A percentile compares a stretch with the other conserved stretches of the same genome.
Conservation (phyloP, 176 grass and related monocot genomes). For the Carex myosuroides region DNA sequence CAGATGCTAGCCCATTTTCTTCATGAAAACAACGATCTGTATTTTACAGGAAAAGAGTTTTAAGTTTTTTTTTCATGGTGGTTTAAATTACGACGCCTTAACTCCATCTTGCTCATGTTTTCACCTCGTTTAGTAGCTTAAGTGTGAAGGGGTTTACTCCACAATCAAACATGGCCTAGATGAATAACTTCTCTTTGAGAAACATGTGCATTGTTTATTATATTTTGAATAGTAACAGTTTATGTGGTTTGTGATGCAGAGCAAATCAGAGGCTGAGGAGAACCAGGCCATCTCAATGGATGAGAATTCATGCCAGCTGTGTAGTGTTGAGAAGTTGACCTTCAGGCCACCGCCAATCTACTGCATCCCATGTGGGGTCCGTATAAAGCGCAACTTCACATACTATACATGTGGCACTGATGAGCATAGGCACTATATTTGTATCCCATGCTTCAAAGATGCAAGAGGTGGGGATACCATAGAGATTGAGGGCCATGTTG, state of each 20-base stretch:
- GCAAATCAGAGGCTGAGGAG: slow-evolving; percentile 54
- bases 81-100: too few relatives aligned
- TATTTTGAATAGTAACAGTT: slow-evolving; percentile 21
- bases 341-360: slow-evolving; percentile 98
- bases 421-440: slow-evolving; percentile 82
- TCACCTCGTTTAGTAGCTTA: too few relatives aligned
- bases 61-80: slow-evolving; percentile 12
- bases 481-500: slow-evolving; percentile 60
- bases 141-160: too few relatives aligned
- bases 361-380: slow-evolving; percentile 81
- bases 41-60: slow-evolving; percentile 37
- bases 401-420: slow-evolving; percentile 84
- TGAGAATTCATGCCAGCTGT: slow-evolving; percentile 98
- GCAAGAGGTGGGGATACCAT: slow-evolving; percentile 63
- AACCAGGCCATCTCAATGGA: slow-evolving; percentile 87
- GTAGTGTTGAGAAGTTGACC: slow-evolving; percentile 90
- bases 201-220: slow-evolving; percentile 12
- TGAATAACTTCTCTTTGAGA: not conserved
- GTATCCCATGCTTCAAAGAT: slow-evolving; percentile 87
- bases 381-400: slow-evolving; percentile 86
- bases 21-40: not conserved
- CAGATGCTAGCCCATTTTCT: not conserved
- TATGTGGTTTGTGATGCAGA: slow-evolving; percentile 19
- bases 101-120: not conserved
- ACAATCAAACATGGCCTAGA: too few relatives aligned